phyloP scores from a whole-genome alignment of 169 alveolate genomes.

The Cryptosporidium tyzzeri region DNA sequence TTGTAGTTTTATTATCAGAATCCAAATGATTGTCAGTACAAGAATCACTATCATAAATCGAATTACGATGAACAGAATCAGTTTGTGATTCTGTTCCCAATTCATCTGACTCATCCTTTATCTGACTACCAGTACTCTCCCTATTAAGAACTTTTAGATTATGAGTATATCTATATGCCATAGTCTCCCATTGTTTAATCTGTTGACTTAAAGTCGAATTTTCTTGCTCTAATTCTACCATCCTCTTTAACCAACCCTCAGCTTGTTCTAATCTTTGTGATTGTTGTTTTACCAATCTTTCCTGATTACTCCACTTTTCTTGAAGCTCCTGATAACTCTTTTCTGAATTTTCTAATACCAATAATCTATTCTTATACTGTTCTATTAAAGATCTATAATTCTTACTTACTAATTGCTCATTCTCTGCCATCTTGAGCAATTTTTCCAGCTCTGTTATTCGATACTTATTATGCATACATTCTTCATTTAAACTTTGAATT shows the following conservation, averaged over 20 bases:
- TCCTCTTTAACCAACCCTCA: conserved; percentile 61
- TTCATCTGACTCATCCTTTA: conserved; percentile 15
- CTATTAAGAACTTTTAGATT: conserved; percentile 45
- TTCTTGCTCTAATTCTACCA: conserved; percentile 63
- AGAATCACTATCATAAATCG: not conserved
- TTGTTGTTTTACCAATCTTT: conserved; percentile 39
- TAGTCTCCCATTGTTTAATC: conserved; percentile 72
- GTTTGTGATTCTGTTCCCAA: not conserved
- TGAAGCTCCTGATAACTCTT: conserved; percentile 50
- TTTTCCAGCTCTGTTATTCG: conserved; percentile 62
- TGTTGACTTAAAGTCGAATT: conserved; percentile 44
- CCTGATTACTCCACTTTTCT: conserved; percentile 60
- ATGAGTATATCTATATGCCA: conserved; percentile 69
- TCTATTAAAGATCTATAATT: conserved; percentile 68
- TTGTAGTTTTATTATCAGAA: not conserved
- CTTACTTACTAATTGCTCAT: conserved; percentile 64
- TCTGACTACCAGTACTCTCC: not conserved
- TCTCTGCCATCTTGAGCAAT: conserved; percentile 73
- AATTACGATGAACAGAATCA: not conserved
- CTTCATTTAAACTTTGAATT: conserved; percentile 48
- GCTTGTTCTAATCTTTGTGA: conserved; percentile 43
- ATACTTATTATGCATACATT: conserved; percentile 51
- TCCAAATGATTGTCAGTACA: not conserved
- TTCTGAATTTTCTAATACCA: conserved; percentile 36
- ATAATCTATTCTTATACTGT: conserved; percentile 60